A percentile compares a stretch with the other conserved stretches of the same genome.
Evolutionary conservation across 2,329 filamentous ascomycete species (phyloP).

Genomic region (Colletotrichum sp.): DNA sequence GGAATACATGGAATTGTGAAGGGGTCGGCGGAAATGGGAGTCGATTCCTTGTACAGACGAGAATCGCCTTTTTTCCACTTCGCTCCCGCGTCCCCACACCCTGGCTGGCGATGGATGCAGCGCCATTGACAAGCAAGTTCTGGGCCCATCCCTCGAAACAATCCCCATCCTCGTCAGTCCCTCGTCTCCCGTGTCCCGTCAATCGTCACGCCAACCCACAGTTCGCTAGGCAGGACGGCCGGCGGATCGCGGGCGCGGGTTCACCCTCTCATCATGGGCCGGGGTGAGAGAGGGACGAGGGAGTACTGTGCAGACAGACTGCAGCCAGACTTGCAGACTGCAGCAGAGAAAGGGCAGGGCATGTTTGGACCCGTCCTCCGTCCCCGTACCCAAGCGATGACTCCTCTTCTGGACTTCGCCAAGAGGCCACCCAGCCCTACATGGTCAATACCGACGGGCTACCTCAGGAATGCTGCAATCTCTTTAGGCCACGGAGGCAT

Average conservation of each 20-base stretch:
- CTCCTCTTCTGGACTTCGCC: background rate
- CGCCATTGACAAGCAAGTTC: background rate
- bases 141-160: background rate
- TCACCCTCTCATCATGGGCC: background rate
- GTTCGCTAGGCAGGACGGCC: background rate
- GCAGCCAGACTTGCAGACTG: background rate
- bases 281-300: background rate
- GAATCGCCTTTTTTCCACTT: constrained; percentile 18
- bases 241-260: background rate
- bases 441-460: constrained; percentile 8
- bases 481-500: constrained; percentile 1
- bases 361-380: background rate
- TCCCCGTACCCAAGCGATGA: background rate
- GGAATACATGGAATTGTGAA: background rate
- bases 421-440: constrained; percentile 18
- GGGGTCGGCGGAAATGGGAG: constrained; percentile 5
- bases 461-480: constrained; percentile 18
- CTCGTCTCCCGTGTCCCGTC: background rate
- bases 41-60: background rate
- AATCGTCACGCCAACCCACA: background rate
- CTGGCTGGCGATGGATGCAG: background rate
- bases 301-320: background rate
- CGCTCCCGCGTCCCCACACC: background rate
- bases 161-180: background rate
- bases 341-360: background rate